Base-by-base conservation (phyloP, 192 early-diverging fungal genomes). In the Podila epicladia region DNA sequence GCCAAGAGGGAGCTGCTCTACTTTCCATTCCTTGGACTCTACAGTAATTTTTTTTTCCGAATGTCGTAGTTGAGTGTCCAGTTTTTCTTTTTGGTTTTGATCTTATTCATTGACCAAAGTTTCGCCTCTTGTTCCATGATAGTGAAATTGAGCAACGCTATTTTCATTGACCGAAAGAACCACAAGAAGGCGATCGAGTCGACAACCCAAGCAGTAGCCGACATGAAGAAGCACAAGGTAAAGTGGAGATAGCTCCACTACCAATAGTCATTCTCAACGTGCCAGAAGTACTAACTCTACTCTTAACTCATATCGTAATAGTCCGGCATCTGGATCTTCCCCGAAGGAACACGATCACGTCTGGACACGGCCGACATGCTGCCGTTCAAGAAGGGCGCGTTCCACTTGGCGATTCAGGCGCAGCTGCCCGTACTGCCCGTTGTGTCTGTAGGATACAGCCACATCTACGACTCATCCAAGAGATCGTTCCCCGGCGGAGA, bases 301-400 rank as follows among this genome's bases (percentile, higher is more conserved):
- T 24, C 19, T 78, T 67, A 12, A 33, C 22, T 4, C 22, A 15
- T 22, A 53, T 53, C 20, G 51, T 11, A 41, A 41, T 67, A 93
- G 86, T 84, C 86, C 37, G 88, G 90, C 65, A 89, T 97, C 35
- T 94, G 91, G 72, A 93, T 98, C 76, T 98, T 93, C 76, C 96
- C 96, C 59, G 96, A 97, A 84, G 97, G 96, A 60, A 97, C 92
- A 20, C 93, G 96, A 60, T 92, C 92, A 20, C 91, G 89, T 68
- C 89, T 91, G 48, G 78, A 82, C n/a, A 87, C 89, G 33, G 88
- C 91, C 41, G 70, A 92, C 58, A 65, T 99, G 61, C 83, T 97
- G 51, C 95, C 94, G 9, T 97, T 99, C 83, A 99, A 99, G 84
- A 98, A 97, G 87, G 97, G 97, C 13, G 97, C 95, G 9, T 99